These are phyloP conservation scores for Venturiaceae sp. DNA, from an alignment of 2,329 filamentous ascomycete genomes.

Conservation along the genomic window DNA sequence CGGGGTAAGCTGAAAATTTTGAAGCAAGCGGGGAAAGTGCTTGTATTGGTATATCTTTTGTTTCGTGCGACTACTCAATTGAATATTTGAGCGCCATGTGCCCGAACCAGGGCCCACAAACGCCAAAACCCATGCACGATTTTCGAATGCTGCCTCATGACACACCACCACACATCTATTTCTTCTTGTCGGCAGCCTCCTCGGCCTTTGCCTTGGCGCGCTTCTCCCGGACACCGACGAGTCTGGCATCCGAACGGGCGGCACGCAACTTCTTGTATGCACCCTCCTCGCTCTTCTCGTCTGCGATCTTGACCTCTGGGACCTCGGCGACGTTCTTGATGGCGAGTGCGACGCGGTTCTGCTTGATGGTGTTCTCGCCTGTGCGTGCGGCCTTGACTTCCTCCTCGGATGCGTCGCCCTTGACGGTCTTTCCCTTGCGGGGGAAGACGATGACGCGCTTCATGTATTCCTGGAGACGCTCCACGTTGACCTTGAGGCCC, in stretches of 20 bases:
- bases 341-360: constrained; percentile 54
- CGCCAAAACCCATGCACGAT: not conserved
- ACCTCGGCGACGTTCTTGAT: constrained; percentile 64
- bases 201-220: constrained; percentile 80
- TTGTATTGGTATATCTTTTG: not conserved
- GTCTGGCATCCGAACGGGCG: constrained; percentile 73
- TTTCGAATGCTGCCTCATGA: not conserved
- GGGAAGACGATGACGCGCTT: constrained; percentile 95
- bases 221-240: constrained; percentile 84
- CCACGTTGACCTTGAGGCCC: constrained; percentile 87
- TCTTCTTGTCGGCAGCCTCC: constrained; percentile 69
- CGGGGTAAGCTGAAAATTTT: no score
- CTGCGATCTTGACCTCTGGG: constrained; percentile 71
- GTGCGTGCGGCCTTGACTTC: constrained; percentile 62
- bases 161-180: constrained; percentile 44
- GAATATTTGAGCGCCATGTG: not conserved
- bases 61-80: not conserved
- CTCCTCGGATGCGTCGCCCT: constrained; percentile 78
- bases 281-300: constrained; percentile 61
- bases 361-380: constrained; percentile 40
- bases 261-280: constrained; percentile 81
- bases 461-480: constrained; percentile 96
- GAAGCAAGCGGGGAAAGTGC: not conserved
- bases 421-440: constrained; percentile 91
- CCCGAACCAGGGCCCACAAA: not conserved